Base-by-base conservation (phyloP, 768 basidiomycete genomes). In the Xerocomus potaroensis region DNA sequence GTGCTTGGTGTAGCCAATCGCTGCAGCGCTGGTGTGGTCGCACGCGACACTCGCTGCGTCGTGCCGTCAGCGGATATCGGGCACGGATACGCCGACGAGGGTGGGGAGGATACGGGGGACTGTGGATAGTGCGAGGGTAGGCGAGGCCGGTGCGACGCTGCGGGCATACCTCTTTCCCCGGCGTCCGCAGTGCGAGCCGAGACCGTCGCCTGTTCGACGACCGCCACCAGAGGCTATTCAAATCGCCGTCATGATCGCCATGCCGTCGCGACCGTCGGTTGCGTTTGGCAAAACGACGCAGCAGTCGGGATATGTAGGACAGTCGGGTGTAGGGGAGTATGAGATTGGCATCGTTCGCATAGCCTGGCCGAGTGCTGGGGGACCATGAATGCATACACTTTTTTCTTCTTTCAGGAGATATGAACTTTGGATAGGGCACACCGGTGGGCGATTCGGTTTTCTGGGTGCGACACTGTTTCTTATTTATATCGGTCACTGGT, bases 181-280 rank as follows among this genome's bases (percentile, higher is more conserved):
- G 16, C 55, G 33, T 30, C 21, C 48, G 18, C 48, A 23, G 14
- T 16, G 12, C 10, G 47, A 48, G 5, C 19, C 56, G 11, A 52
- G 26, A 32, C 53, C 55, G 4, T 45, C 53, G 5, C 54, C 52
- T 8, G 42, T 43, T 8, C 43, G 41, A 21, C 47, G 49, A 6
- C 48, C 52, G 1, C 43, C 47, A 3, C 60, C 62, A 7, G 56
- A 63, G 18, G 53, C 61, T 9, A 29, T 69, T n/a, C 67, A 74
- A 39, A 60, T 79, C 16, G 69, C 69, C 1, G 67, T 78, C 29
- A 59, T 79, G 63, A 69, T 80, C 32, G 63, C 61, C 11, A 78
- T 79, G 76, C 78, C 78, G 7, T 58, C 59, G 8, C 58, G 42
- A 2, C 31, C 44, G 6, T 39, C 41, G 18, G 41, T 11, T 9